Evolutionary conservation across 768 basidiomycete genomes (phyloP).

Genomic region (Leucocoprinus sp.): DNA sequence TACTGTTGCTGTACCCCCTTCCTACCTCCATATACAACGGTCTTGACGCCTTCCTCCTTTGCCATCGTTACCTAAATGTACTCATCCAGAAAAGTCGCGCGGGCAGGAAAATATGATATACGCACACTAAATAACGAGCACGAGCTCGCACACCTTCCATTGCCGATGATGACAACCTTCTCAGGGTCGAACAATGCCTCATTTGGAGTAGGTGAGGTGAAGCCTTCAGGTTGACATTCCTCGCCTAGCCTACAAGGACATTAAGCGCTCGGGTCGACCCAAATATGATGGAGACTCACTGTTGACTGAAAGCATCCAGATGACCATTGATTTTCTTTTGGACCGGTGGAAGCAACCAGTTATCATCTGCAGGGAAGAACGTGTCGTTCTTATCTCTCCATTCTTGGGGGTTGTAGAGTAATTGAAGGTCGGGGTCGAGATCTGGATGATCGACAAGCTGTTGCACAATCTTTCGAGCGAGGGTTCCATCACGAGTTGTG

Average conservation of each 20-base stretch:
- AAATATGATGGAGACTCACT: conserved; percentile 20
- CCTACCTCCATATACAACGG: conserved; percentile 49
- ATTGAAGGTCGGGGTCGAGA: conserved; percentile 32
- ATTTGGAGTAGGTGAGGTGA: conserved; percentile 28
- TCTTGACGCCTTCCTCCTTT: conserved; percentile 48
- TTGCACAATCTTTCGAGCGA: conserved; percentile 44
- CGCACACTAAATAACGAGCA: conserved; percentile 40
- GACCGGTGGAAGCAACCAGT: conserved; percentile 45
- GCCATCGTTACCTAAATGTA: conserved; percentile 46
- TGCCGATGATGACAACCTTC: conserved; percentile 47
- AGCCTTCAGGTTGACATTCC: conserved; percentile 27
- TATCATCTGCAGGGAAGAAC: conserved; percentile 29
- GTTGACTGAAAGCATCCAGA: conserved; percentile 44
- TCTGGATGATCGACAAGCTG: conserved; percentile 28
- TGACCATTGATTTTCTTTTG: conserved; percentile 38
- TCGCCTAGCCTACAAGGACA: conserved; percentile 32
- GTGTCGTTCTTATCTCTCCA: conserved; percentile 40
- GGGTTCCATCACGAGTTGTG: conserved; percentile 37
- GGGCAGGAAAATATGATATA: conserved; percentile 14
- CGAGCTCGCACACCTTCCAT: conserved; percentile 49
- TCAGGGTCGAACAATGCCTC: conserved; percentile 41
- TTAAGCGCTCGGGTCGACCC: neutral
- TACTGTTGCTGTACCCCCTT: conserved; percentile 44
- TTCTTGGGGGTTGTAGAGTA: conserved; percentile 42
- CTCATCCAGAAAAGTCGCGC: neutral